Evolutionary conservation across 2,329 filamentous ascomycete genomes (phyloP), one percentile per base, ranked within the genome.

Genomic region (Monilinia vaccinii-corymbosi): DNA sequence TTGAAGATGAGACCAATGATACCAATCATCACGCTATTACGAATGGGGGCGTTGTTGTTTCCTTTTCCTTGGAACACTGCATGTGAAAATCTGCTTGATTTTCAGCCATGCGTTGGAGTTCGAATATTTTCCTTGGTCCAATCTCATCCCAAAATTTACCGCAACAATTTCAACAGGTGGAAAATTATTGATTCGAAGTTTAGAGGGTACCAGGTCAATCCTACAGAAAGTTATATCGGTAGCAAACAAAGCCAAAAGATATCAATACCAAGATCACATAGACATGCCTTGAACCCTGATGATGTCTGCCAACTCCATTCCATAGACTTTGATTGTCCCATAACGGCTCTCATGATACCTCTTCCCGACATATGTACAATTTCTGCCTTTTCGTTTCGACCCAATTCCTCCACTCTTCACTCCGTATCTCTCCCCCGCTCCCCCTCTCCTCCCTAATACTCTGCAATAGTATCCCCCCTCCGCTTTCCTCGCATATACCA

Each of bases 401-500:
- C 40, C 8, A 25, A 23, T 47, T 34, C 7, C n/a, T 14, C 34
- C 51, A 9, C 47, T 21, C 32, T 28, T 11, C n/a, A 8, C 63
- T 65, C 62, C 60, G 59, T 34, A 36, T 57, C 55, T 57, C 56
- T 51, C 59, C 60, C n/a, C n/a, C n/a, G n/a, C n/a, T n/a, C n/a
- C n/a, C n/a, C 56, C 48, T 34, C 34, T 53, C 46, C 46, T n/a
- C 48, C 49, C 59, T 66, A 97, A 74, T 82, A 93, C 76, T 97
- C 92, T 59, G 79, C 78, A 70, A 95, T 81, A n/a, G 86, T 80
- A 72, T 97, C 93, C 58, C 91, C 92, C 75, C 83, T 88, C 74
- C 89, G 82, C 86, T 97, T 97, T 61, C 86, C 93, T 68, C 91
- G 84, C 68, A 97, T 74, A 52, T 95, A 82, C 74, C 79, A 96